These are phyloP conservation scores for Friedmanniomyces endolithicus DNA, from an alignment of 495 filamentous ascomycete genomes.

Conservation along the genomic window DNA sequence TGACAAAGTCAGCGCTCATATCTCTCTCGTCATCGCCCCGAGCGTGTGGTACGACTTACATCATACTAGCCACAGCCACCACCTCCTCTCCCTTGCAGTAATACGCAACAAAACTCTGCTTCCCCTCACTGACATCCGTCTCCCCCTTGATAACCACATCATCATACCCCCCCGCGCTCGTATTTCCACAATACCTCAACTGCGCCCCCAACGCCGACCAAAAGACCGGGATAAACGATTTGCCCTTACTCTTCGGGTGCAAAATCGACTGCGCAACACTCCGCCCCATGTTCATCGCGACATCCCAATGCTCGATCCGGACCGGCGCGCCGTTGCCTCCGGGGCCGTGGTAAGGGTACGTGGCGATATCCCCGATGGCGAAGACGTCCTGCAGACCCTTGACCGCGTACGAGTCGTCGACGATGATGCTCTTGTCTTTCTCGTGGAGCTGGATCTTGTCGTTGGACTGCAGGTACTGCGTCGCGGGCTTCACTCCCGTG, in stretches of 20 bases:
- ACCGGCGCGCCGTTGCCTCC: slow-evolving; percentile 56
- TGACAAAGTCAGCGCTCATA: slow-evolving; percentile 65
- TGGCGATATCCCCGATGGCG: slow-evolving; percentile 92
- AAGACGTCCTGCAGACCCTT: slow-evolving; percentile 65
- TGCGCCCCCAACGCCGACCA: slow-evolving; percentile 88
- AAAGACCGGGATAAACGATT: slow-evolving; percentile 82
- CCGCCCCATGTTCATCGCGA: slow-evolving; percentile 85
- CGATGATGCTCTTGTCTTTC: slow-evolving; percentile 67
- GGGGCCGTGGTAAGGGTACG: slow-evolving; percentile 85
- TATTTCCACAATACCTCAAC: slow-evolving; percentile 83
- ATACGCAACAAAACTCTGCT: slow-evolving; percentile 77
- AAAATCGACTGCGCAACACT: slow-evolving; percentile 62
- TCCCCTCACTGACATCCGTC: slow-evolving; percentile 39
- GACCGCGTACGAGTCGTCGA: slow-evolving; percentile 66
- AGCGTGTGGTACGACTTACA: neutral
- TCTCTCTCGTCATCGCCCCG: neutral
- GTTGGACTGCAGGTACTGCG: slow-evolving; percentile 70
- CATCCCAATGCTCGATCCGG: slow-evolving; percentile 95
- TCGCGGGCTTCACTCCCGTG: slow-evolving; percentile 77
- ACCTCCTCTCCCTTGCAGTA: slow-evolving; percentile 78
- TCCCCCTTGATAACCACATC: slow-evolving; percentile 67
- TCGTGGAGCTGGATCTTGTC: slow-evolving; percentile 47
- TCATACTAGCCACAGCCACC: slow-evolving; percentile 85
- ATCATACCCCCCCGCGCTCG: slow-evolving; percentile 59
- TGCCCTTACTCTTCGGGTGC: slow-evolving; percentile 44